phyloP scores from a whole-genome alignment of 2,329 filamentous ascomycete species.

The Paecilomyces niveus region DNA sequence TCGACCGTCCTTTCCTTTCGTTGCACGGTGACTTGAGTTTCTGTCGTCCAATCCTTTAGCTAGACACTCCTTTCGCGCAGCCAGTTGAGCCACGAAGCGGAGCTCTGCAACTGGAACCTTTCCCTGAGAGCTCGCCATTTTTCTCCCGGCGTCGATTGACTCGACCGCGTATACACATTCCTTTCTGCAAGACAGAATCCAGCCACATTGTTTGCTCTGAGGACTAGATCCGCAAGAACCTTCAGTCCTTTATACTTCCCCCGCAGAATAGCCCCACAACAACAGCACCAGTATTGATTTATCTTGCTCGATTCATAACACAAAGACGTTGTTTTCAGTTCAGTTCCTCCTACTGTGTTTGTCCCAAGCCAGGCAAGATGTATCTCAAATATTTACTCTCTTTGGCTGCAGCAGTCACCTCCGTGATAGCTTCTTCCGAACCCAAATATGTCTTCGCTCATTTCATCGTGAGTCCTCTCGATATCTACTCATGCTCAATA shows the following conservation, averaged over 20 bases:
- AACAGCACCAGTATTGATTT: neutral
- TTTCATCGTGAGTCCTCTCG: conserved; percentile 21
- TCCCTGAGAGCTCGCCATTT: neutral
- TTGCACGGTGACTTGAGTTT: neutral
- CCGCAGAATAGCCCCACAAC: neutral
- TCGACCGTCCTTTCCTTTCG: neutral
- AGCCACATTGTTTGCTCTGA: neutral
- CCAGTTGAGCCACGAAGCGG: neutral
- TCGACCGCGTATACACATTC: neutral
- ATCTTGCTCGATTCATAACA: neutral
- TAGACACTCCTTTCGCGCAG: neutral
- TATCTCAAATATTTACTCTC: conserved; percentile 10
- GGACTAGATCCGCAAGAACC: neutral
- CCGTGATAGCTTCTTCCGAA: conserved; percentile 7
- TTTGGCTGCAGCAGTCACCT: conserved; percentile 3
- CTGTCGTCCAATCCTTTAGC: neutral
- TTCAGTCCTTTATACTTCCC: neutral
- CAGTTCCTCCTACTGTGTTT: neutral
- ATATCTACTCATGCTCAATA: neutral
- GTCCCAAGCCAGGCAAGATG: conserved; percentile 4
- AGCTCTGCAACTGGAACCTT: neutral
- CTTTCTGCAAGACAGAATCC: neutral
- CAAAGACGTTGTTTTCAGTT: neutral
- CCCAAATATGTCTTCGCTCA: conserved; percentile 27
- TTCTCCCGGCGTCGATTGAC: neutral